Conservation (phyloP, 225 moss, liverwort and hornwort genomes). For the Pseudisothecium myosuroides region DNA sequence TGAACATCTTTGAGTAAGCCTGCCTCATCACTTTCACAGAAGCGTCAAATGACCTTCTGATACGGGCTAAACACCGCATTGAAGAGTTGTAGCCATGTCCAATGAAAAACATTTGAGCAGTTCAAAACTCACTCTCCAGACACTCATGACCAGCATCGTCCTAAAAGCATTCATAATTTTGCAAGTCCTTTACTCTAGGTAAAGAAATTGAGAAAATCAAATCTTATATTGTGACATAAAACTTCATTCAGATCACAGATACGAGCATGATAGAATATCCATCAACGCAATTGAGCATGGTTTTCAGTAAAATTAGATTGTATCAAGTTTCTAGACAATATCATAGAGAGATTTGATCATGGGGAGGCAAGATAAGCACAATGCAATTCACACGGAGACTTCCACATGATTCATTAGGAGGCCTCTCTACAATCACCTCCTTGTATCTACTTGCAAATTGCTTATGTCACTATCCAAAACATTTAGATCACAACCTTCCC, state of each 20-base stretch:
- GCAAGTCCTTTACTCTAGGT: background rate
- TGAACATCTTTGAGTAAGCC: constrained; percentile 52
- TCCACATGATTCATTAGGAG: background rate
- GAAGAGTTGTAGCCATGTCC: background rate
- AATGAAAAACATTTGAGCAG: background rate
- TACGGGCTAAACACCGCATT: background rate
- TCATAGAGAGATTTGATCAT: background rate
- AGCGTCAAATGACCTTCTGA: constrained; percentile 4
- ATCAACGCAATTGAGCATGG: background rate
- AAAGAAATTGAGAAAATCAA: background rate
- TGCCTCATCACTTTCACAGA: constrained; percentile 33
- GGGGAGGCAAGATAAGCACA: background rate
- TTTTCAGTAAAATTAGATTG: background rate
- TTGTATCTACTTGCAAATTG: background rate
- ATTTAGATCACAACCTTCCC: background rate
- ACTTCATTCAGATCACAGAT: background rate
- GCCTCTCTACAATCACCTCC: background rate
- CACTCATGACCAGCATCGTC: background rate
- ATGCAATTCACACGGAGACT: background rate
- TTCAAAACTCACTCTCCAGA: background rate
- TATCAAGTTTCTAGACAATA: background rate
- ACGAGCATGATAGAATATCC: background rate
- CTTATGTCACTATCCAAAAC: background rate
- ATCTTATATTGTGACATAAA: background rate
- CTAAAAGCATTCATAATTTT: background rate